Conservation (phyloP, 345 rosid genomes). For the Gossypium bickii region DNA sequence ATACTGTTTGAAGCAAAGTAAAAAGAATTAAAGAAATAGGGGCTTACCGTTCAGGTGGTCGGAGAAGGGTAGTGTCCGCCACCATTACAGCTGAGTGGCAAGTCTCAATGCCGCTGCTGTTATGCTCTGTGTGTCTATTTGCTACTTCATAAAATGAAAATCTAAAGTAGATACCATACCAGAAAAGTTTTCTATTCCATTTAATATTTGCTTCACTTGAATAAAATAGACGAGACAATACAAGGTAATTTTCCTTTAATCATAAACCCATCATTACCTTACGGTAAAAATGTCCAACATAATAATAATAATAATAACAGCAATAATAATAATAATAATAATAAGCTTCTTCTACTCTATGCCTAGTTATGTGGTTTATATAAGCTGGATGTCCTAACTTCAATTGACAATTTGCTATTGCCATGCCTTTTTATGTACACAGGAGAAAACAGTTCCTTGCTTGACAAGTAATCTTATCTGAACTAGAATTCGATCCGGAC, state of each 20-base stretch:
- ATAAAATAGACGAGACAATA: background rate
- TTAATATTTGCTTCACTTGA: background rate
- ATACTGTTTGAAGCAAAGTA: background rate
- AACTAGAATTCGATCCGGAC: background rate
- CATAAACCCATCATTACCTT: slow-evolving; percentile 10
- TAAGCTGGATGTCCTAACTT: background rate
- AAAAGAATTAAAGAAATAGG: background rate
- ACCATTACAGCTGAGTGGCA: slow-evolving; percentile 41
- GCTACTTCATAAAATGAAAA: too few relatives aligned
- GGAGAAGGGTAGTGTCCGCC: background rate
- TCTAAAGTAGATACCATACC: too few relatives aligned
- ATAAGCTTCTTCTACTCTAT: background rate
- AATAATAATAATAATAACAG: too few relatives aligned
- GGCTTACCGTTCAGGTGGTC: background rate
- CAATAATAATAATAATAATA: too few relatives aligned
- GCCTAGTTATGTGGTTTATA: slow-evolving; percentile 6
- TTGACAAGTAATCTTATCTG: too few relatives aligned
- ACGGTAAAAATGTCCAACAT: slow-evolving; percentile 6
- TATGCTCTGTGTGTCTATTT: background rate
- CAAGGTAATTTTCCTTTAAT: background rate
- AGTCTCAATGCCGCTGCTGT: slow-evolving; percentile 49
- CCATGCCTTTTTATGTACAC: background rate
- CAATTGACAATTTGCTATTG: background rate
- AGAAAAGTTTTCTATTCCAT: background rate
- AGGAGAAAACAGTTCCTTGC: too few relatives aligned